Evolutionary conservation across 192 early-diverging fungal genomes (phyloP).

Genomic region (Backusella westeae): DNA sequence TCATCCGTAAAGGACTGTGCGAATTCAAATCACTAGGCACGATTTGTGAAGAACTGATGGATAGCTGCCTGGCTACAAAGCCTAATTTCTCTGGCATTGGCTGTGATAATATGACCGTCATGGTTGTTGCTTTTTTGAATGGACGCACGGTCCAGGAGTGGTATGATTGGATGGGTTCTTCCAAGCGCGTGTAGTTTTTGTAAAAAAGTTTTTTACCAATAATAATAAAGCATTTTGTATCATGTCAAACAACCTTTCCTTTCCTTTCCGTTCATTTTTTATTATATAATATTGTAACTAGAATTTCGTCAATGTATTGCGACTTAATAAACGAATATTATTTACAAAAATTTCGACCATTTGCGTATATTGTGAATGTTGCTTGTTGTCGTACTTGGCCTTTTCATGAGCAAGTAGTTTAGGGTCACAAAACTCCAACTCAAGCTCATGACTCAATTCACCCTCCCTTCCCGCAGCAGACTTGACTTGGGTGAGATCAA

Average conservation of each 20-base stretch:
- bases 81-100: slow-evolving; percentile 86
- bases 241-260: too few relatives aligned
- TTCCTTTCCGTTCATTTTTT: not conserved
- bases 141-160: slow-evolving; percentile 74
- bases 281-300: not conserved
- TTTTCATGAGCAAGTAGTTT: slow-evolving; percentile 59
- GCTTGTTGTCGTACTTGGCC: slow-evolving; percentile 51
- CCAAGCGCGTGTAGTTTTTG: not conserved
- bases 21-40: slow-evolving; percentile 56
- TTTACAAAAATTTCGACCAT: slow-evolving; percentile 76
- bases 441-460: slow-evolving; percentile 78
- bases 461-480: slow-evolving; percentile 40
- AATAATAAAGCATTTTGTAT: too few relatives aligned
- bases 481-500: slow-evolving; percentile 89
- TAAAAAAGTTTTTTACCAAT: too few relatives aligned
- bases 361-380: slow-evolving; percentile 65
- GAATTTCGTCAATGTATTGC: not conserved
- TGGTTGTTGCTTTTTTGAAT: slow-evolving; percentile 84
- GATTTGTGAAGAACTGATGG: slow-evolving; percentile 89
- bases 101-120: slow-evolving; percentile 99
- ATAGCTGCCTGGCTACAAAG: slow-evolving; percentile 85
- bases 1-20: slow-evolving; percentile 71
- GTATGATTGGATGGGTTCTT: slow-evolving; percentile 45
- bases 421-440: slow-evolving; percentile 73
- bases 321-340: slow-evolving; percentile 67